phyloP scores from a whole-genome alignment of 306 rosid genomes.

The Cucurbita moschata region DNA sequence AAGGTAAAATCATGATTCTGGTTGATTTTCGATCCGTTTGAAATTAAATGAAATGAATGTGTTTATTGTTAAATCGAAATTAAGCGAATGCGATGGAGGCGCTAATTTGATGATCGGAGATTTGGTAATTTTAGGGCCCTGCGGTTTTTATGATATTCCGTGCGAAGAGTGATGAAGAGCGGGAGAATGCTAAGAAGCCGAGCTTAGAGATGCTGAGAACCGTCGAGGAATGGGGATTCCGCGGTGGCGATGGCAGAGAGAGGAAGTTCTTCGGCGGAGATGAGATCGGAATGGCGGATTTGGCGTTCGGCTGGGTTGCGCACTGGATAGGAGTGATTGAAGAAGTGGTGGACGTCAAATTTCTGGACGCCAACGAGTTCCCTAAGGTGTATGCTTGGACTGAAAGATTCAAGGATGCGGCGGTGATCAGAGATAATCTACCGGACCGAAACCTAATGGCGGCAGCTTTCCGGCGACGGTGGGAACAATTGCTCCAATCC shows the following conservation, averaged over 20 bases:
- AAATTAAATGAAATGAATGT: too few species aligned
- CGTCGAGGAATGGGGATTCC: slow-evolving; percentile 14
- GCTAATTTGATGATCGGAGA: not conserved
- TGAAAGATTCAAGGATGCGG: slow-evolving; percentile 20
- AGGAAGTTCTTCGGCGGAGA: slow-evolving; percentile 24
- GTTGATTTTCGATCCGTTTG: too few species aligned
- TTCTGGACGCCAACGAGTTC: slow-evolving; percentile 18
- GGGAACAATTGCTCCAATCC: not conserved
- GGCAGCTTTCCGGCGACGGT: not conserved
- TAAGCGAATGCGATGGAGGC: too few species aligned
- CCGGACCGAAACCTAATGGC: slow-evolving; percentile 12
- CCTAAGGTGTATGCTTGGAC: slow-evolving; percentile 33
- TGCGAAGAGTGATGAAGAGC: slow-evolving; percentile 4
- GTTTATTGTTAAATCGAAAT: too few species aligned
- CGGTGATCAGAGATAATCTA: slow-evolving; percentile 29
- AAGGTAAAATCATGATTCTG: slow-evolving; percentile 1
- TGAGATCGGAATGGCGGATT: slow-evolving; percentile 13
- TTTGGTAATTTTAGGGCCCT: not conserved
- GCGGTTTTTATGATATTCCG: not conserved
- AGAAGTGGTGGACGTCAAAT: slow-evolving; percentile 4
- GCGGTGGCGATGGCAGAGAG: not conserved
- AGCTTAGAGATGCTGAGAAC: slow-evolving; percentile 4
- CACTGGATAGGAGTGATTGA: slow-evolving; percentile 4
- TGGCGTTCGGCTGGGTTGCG: slow-evolving; percentile 16
- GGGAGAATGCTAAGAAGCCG: slow-evolving; percentile 5